Base-by-base conservation (phyloP, 2,329 filamentous ascomycete species). In the Ceratocystis smalleyi region DNA sequence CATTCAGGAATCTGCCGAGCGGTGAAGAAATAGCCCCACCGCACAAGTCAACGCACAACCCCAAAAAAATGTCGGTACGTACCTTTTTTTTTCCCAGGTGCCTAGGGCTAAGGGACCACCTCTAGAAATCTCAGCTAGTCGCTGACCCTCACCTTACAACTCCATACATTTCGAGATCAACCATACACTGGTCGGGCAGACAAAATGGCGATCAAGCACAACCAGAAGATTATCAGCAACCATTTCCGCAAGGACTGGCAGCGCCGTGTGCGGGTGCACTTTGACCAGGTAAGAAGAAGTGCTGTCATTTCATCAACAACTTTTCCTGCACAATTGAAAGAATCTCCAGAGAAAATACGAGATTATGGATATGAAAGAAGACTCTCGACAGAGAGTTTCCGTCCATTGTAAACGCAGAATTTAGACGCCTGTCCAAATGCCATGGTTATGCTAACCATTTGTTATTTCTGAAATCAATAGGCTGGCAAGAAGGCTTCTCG, bases 161-260 rank as follows among this genome's bases (percentile, higher is more conserved):
- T 60, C 57, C 62, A 60, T 61, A 66, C 62, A 66, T 64, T 66
- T 62, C 59, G 65, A 66, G 65, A 61, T 61, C 65, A 66, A 64
- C 62, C 62, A 66, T 62, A 66, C 62, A 66, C 35, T 66, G 62
- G 65, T 60, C 65, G 45, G 65, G 65, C 65, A 66, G 65, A 66
- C 65, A 67, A 64, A 64, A 67, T 67, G 91, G 89, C 92, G 84
- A 96, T 97, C 90, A 95, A 95, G 87, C 91, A 96, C 88, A 97
- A 97, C 83, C 91, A 96, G 84, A 88, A 92, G 83, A 87, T 96
- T 79, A 87, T 88, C 78, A 88, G 92, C 85, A 95, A 95, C 86
- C 91, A 96, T 78, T 96, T 96, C 89, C 91, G 90, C 82, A 96
- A 96, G 90, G 91, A 99, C 85, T 99, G 94, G 94, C 91, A 97